Percentiles rank a stretch among this genome's conserved stretches.
Evolutionary conservation across 108 stramenopile species (phyloP).

Genomic region (Stephanodiscus triporus): DNA sequence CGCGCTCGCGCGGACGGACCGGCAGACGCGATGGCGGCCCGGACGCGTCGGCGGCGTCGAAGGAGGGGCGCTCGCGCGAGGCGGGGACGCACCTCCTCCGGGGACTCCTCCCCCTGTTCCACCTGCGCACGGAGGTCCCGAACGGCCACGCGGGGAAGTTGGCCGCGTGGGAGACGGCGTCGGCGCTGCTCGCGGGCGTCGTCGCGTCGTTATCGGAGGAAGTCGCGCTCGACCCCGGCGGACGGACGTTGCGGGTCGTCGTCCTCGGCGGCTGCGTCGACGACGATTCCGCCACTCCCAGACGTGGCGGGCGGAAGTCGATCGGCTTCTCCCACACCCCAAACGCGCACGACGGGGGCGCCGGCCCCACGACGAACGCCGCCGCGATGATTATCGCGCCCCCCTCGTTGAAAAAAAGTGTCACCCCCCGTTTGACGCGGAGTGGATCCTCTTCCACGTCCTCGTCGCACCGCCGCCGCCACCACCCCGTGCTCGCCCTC

Average conservation of each 20-base stretch:
- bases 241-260: background rate
- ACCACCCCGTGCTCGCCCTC: conserved; percentile 49
- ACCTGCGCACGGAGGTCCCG: conserved; percentile 62
- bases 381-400: conserved; percentile 17
- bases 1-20: background rate
- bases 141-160: conserved; percentile 78
- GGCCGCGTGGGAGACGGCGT: conserved; percentile 54
- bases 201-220: conserved; percentile 39
- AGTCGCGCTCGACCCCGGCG: conserved; percentile 6
- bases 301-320: conserved; percentile 37
- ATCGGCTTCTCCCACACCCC: conserved; percentile 36
- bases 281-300: conserved; percentile 35
- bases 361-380: background rate
- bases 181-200: conserved; percentile 44
- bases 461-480: background rate
- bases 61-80: conserved; percentile 23
- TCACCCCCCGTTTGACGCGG: conserved; percentile 37
- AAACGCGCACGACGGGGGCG: background rate
- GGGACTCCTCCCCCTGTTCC: conserved; percentile 59
- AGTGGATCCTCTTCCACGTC: conserved; percentile 18
- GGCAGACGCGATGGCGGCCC: background rate
- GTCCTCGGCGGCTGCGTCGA: background rate
- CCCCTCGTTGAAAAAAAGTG: conserved; percentile 49
- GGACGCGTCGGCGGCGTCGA: background rate
- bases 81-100: conserved; percentile 60